Base-by-base conservation (phyloP, 495 filamentous ascomycete genomes). In the Penicillium daleae region DNA sequence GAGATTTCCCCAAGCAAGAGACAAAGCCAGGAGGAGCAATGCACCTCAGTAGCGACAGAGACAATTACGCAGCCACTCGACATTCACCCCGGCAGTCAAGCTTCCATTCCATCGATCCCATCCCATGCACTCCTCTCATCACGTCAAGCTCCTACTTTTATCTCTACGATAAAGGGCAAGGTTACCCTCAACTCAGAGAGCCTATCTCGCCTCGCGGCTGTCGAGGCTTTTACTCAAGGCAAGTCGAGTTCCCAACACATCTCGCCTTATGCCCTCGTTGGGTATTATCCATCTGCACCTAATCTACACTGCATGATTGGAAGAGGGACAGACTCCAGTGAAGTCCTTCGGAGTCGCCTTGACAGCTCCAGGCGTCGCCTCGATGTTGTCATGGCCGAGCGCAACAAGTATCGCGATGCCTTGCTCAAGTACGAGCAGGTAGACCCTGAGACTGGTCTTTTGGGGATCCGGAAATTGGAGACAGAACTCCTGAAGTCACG, bases 271-370 rank as follows among this genome's bases (percentile, higher is more conserved):
- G 26, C 42, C 17, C 35, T 3, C 0, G 51, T 57, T n/a, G 56
- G 50, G 46, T 61, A 61, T 22, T 40, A 35, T 52, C 57, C 59
- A 22, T 65, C 63, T 0, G 49, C 63, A 13, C 58, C 63, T n/a
- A 27, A 9, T 29, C 40, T 66, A 22, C 63, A 66, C 44, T 51
- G 31, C n/a, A 42, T n/a, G 21, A 35, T n/a, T 6, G 39, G 60
- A 17, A 4, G 19, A 15, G 17, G 21, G 24, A 3, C 32, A 9
- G 31, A 48, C 29, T 52, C 49, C 5, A 35, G 49, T 33, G 48
- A 61, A n/a, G 22, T 39, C 7, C 46, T 66, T 7, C 39, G 52
- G 1, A 7, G 52, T 37, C 59, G 63, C 7, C 19, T 66, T 5
- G 12, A 32, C 7, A 59, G 32, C 13, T 53, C 54, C 6, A 10